These are phyloP conservation scores for Geopyxis carbonaria DNA, from an alignment of 495 filamentous ascomycete species.

Conservation along the genomic window DNA sequence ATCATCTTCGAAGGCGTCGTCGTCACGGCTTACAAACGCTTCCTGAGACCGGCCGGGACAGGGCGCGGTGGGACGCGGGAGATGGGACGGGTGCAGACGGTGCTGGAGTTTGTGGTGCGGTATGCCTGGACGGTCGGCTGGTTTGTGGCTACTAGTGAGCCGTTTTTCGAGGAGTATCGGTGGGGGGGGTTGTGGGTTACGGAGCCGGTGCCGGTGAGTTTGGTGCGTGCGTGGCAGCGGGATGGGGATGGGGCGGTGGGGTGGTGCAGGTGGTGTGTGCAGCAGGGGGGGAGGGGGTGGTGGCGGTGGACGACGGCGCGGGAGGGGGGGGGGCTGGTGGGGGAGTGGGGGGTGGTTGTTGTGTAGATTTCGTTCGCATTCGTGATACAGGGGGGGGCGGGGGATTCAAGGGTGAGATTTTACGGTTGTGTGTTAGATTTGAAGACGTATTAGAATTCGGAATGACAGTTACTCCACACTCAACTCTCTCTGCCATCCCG, in stretches of 20 bases:
- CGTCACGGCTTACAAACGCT: constrained; percentile 2
- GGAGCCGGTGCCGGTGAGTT: constrained; percentile 13
- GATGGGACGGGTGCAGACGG: too few relatives aligned
- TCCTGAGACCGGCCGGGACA: neutral
- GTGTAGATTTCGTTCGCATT: too few relatives aligned
- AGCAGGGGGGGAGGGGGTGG: constrained; percentile 5
- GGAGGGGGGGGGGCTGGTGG: constrained; percentile 13
- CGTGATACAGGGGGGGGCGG: too few relatives aligned
- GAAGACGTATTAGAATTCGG: too few relatives aligned
- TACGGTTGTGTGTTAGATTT: too few relatives aligned
- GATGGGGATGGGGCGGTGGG: constrained; percentile 7
- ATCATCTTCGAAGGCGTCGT: constrained; percentile 8
- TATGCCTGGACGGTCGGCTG: constrained; percentile 13
- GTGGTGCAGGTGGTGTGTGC: neutral
- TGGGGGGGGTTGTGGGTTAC: constrained; percentile 14
- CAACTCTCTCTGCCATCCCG: too few relatives aligned
- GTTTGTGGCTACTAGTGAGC: constrained; percentile 6
- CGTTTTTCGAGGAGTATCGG: constrained; percentile 17
- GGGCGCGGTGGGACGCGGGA: too few relatives aligned
- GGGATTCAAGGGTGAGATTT: too few relatives aligned
- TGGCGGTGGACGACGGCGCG: constrained; percentile 10
- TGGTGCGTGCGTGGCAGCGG: neutral
- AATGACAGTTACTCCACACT: too few relatives aligned
- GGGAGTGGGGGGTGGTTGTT: too few relatives aligned
- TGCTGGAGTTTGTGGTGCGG: constrained; percentile 1